Conservation (phyloP, 2,329 filamentous ascomycete species). For the Teratosphaeriaceae sp. region DNA sequence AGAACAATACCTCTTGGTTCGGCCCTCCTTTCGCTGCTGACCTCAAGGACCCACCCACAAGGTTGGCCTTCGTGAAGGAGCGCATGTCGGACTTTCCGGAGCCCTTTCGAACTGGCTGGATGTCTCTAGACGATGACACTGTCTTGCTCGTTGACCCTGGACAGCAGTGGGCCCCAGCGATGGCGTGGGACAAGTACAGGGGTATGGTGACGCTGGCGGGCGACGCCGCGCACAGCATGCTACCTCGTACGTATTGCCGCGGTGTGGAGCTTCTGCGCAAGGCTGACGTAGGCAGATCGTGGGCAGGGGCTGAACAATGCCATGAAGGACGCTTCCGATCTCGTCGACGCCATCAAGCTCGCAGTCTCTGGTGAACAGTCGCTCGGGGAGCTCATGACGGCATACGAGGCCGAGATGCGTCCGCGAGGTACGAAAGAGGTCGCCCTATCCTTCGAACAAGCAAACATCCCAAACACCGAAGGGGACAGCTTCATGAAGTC, state of each 20-base stretch:
- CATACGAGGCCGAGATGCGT: constrained; percentile 13
- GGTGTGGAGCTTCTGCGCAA: not conserved
- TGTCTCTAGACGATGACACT: constrained; percentile 5
- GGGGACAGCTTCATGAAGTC: constrained; percentile 7
- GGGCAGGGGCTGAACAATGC: constrained; percentile 14
- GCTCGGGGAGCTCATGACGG: constrained; percentile 9
- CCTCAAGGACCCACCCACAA: not conserved
- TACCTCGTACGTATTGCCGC: not conserved
- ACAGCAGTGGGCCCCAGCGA: constrained; percentile 6
- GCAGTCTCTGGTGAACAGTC: constrained; percentile 1
- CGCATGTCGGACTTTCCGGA: constrained; percentile 2
- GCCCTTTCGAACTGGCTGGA: constrained; percentile 4
- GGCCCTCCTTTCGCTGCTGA: constrained; percentile 4
- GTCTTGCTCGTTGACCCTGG: constrained; percentile 6
- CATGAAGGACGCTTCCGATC: constrained; percentile 10
- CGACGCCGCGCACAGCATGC: constrained; percentile 9
- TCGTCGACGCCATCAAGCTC: constrained; percentile 8
- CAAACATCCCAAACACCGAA: constrained; percentile 3
- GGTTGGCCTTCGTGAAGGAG: not conserved
- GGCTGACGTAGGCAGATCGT: constrained; percentile 1
- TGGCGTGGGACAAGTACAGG: not conserved
- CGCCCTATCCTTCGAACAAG: constrained; percentile 8
- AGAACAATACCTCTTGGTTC: constrained; percentile 3
- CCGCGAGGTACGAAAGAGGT: constrained; percentile 13
- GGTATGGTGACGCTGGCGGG: constrained; percentile 11